These are phyloP conservation scores for Penicillium capsulatum DNA, from an alignment of 2,329 filamentous ascomycete genomes.

Conservation along the genomic window DNA sequence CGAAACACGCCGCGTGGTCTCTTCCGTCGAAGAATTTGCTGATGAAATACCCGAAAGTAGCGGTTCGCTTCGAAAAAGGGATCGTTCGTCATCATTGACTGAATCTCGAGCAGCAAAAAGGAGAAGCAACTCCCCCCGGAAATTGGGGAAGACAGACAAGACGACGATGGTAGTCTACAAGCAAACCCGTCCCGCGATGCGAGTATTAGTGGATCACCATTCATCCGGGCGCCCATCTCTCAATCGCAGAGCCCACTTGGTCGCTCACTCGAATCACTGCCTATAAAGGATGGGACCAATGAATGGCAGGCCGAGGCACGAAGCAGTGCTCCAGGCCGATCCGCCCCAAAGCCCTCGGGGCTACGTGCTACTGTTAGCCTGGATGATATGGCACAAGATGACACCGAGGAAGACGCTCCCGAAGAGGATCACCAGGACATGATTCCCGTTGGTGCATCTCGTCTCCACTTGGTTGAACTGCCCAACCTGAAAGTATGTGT, in stretches of 20 bases:
- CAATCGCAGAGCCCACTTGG: conserved; percentile 29
- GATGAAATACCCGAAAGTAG: conserved; percentile 7
- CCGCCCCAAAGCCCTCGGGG: conserved; percentile 25
- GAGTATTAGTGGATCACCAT: conserved; percentile 49
- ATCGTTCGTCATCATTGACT: conserved; percentile 30
- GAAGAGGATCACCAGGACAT: conserved; percentile 45
- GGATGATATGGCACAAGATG: conserved; percentile 17
- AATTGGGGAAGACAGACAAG: conserved; percentile 22
- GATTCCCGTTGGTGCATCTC: conserved; percentile 83
- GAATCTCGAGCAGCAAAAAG: conserved; percentile 27
- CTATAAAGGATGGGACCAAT: conserved; percentile 20
- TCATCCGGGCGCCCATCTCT: conserved; percentile 41
- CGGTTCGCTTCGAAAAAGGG: conserved; percentile 27
- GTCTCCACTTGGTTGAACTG: conserved; percentile 81
- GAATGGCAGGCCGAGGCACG: conserved; percentile 21
- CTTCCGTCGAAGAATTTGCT: conserved; percentile 15
- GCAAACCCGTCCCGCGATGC: conserved; percentile 28
- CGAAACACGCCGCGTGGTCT: conserved; percentile 19
- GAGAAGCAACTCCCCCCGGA: conserved; percentile 24
- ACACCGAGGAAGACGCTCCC: conserved; percentile 18
- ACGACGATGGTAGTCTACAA: conserved; percentile 22
- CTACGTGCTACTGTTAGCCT: conserved; percentile 26
- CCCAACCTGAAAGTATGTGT: conserved; percentile 57
- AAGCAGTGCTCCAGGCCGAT: conserved; percentile 11
- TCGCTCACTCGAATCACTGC: conserved; percentile 28